These are phyloP conservation scores for Epichloe brachyelytri DNA, from an alignment of 2,329 filamentous ascomycete genomes.

Conservation along the genomic window DNA sequence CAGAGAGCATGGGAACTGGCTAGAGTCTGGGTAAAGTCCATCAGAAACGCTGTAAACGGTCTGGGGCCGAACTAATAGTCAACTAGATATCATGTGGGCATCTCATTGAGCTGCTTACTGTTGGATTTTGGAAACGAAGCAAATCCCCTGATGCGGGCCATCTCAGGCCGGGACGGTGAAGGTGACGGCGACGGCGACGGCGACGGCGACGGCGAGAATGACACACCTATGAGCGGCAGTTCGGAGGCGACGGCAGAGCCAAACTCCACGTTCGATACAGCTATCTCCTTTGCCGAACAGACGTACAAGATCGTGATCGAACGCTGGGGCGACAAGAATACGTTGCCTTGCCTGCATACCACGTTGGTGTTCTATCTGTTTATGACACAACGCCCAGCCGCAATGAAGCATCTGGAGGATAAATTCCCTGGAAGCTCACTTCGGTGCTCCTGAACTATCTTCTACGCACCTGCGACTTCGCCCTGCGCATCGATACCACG, in stretches of 20 bases:
- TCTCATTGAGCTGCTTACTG: conserved; percentile 19
- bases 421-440: conserved; percentile 39
- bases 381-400: conserved; percentile 18
- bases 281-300: conserved; percentile 27
- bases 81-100: conserved; percentile 20
- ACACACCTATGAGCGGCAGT: conserved; percentile 13
- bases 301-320: conserved; percentile 35
- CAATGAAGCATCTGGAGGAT: conserved; percentile 11
- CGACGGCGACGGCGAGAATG: conserved; percentile 16
- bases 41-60: background rate
- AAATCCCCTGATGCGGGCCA: conserved; percentile 32
- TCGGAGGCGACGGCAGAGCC: conserved; percentile 11
- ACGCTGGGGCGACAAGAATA: conserved; percentile 43
- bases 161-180: conserved; percentile 17
- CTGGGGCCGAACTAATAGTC: background rate
- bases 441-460: conserved; percentile 26
- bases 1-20: conserved; percentile 34
- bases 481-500: conserved; percentile 25
- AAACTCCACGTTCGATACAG: conserved; percentile 19
- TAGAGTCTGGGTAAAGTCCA: conserved; percentile 28
- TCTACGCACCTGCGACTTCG: conserved; percentile 13
- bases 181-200: conserved; percentile 11
- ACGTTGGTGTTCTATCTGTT: conserved; percentile 45
- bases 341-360: conserved; percentile 50
- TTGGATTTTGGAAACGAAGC: conserved; percentile 25